Conservation (phyloP, 2,329 filamentous ascomycete genomes). For the Fusarium clavum region DNA sequence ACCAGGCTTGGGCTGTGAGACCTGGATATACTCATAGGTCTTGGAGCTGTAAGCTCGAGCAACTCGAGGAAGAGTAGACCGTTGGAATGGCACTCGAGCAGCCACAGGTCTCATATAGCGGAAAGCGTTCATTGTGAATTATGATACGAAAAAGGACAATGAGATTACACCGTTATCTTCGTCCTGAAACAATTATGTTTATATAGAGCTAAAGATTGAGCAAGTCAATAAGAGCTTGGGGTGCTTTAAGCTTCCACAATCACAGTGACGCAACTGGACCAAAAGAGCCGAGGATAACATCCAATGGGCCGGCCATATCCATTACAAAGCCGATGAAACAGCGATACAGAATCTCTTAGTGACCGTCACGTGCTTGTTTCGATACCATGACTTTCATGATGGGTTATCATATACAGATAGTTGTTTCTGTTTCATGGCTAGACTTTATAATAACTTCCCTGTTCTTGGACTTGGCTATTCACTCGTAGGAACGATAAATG, state of each 20-base stretch:
- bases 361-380: conserved; percentile 34
- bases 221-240: conserved; percentile 20
- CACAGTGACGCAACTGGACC: conserved; percentile 46
- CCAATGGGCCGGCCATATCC: conserved; percentile 31
- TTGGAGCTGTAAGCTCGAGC: conserved; percentile 64
- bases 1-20: conserved; percentile 85
- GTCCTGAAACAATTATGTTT: conserved; percentile 5
- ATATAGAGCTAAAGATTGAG: conserved; percentile 22
- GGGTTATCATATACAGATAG: neutral
- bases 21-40: conserved; percentile 83
- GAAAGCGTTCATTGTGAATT: conserved; percentile 61
- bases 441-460: neutral
- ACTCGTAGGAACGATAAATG: neutral
- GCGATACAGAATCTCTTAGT: neutral
- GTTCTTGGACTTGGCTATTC: neutral
- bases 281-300: conserved; percentile 45
- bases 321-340: conserved; percentile 37
- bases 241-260: conserved; percentile 30
- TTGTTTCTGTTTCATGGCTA: neutral
- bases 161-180: neutral
- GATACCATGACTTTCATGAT: neutral
- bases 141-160: neutral
- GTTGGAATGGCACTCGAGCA: conserved; percentile 60
- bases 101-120: conserved; percentile 71
- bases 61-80: conserved; percentile 67